Conservation (phyloP, 352 stramenopile species). For the Phytophthora pseudosyringae region DNA sequence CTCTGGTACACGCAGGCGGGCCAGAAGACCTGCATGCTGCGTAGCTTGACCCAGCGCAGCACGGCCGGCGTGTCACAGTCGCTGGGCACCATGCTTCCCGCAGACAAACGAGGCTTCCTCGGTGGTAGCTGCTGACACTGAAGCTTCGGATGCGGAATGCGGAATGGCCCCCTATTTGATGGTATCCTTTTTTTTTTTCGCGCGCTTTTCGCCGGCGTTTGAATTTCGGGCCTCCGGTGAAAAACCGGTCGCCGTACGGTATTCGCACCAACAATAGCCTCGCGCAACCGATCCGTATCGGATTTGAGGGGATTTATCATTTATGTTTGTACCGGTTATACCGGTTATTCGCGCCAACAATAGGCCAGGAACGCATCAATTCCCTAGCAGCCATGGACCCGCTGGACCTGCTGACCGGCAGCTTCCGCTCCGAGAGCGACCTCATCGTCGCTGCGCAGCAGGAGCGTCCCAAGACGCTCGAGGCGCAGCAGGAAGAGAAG, state of each 20-base stretch:
- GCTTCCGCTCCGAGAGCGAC: slow-evolving; percentile 4
- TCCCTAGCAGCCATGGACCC: slow-evolving; percentile 21
- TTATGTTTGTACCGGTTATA: no score
- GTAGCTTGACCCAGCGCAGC: slow-evolving; percentile 66
- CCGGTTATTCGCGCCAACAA: not conserved
- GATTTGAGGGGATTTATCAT: no score
- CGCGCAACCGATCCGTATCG: no score
- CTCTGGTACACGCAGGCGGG: slow-evolving; percentile 69
- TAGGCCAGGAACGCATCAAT: not conserved
- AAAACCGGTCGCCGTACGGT: no score
- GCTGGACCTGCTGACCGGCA: slow-evolving; percentile 26
- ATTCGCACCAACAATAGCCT: no score
- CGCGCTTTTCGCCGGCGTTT: not conserved
- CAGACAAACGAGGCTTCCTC: not conserved
- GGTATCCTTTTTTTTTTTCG: not conserved
- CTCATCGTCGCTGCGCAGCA: not conserved
- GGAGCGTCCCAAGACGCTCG: not conserved
- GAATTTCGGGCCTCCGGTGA: not conserved
- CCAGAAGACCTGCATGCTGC: slow-evolving; percentile 67
- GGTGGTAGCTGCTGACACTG: not conserved
- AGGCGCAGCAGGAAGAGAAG: slow-evolving; percentile 27
- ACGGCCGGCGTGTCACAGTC: slow-evolving; percentile 4
- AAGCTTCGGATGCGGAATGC: slow-evolving; percentile 27
- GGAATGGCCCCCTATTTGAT: not conserved
- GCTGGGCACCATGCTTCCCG: slow-evolving; percentile 7